phyloP scores from a whole-genome alignment of 768 basidiomycete genomes.

The Megacollybia marginata region DNA sequence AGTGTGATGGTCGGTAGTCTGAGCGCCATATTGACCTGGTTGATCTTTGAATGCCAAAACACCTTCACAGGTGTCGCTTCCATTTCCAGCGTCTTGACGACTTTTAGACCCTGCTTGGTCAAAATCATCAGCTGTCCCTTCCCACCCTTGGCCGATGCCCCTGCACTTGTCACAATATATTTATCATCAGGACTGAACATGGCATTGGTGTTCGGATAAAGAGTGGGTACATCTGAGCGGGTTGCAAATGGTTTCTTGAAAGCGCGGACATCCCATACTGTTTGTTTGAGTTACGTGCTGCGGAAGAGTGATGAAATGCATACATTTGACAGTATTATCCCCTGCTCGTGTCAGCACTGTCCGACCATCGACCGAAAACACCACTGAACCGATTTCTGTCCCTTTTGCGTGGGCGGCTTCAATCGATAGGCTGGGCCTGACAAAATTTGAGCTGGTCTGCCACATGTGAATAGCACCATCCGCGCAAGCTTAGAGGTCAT shows the following conservation, averaged over 20 bases:
- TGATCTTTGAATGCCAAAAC: conserved; percentile 94
- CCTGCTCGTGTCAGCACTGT: conserved; percentile 86
- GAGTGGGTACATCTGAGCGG: conserved; percentile 56
- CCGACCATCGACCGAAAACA: conserved; percentile 83
- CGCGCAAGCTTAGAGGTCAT: conserved; percentile 53
- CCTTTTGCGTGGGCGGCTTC: conserved; percentile 86
- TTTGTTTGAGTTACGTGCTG: background rate
- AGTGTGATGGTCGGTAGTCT: conserved; percentile 2
- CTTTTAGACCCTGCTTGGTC: conserved; percentile 59
- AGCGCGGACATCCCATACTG: conserved; percentile 91
- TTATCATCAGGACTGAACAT: conserved; percentile 94
- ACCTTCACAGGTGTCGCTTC: conserved; percentile 84
- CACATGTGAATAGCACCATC: conserved; percentile 94
- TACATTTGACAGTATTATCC: conserved; percentile 93
- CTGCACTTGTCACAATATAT: conserved; percentile 78
- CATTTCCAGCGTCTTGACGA: conserved; percentile 59
- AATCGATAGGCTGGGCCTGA: conserved; percentile 78
- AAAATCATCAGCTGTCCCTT: conserved; percentile 71
- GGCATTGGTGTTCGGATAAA: conserved; percentile 91
- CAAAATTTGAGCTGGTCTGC: conserved; percentile 89
- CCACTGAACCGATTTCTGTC: conserved; percentile 80
- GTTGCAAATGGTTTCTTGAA: conserved; percentile 84
- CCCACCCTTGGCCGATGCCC: conserved; percentile 57
- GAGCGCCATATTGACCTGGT: conserved; percentile 60
- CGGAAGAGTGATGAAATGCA: conserved; percentile 23